A percentile compares a stretch with the other conserved stretches of the same genome.
These are phyloP conservation scores for Paraconiothyrium brasiliense DNA, from an alignment of 2,329 filamentous ascomycete species.

Conservation along the genomic window DNA sequence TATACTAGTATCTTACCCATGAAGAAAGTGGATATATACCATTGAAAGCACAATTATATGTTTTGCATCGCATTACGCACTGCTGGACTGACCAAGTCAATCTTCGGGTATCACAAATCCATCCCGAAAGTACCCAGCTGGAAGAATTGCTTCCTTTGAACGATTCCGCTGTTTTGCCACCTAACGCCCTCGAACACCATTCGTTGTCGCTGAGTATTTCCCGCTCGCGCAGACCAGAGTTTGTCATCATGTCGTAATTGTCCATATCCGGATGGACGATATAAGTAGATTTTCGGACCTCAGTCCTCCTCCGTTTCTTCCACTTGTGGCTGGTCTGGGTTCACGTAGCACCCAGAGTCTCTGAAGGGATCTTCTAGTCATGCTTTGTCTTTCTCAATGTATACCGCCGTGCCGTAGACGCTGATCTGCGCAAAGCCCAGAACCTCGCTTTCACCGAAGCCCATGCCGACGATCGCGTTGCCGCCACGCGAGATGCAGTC, in stretches of 20 bases:
- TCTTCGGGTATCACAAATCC: conserved; percentile 22
- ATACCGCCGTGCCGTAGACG: conserved; percentile 44
- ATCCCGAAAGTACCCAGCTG: conserved; percentile 22
- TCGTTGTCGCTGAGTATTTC: conserved; percentile 12
- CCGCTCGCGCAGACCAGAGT: conserved; percentile 13
- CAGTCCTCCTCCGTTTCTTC: neutral
- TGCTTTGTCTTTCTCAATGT: conserved; percentile 36
- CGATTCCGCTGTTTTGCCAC: conserved; percentile 20
- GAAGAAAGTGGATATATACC: neutral
- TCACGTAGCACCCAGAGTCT: conserved; percentile 10
- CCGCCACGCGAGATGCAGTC: conserved; percentile 44
- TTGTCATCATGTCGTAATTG: conserved; percentile 4
- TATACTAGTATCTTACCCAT: neutral
- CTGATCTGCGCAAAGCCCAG: conserved; percentile 46
- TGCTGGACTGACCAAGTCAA: conserved; percentile 15
- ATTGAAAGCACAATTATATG: conserved; percentile 8
- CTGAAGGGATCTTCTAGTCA: conserved; percentile 20
- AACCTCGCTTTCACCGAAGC: conserved; percentile 44
- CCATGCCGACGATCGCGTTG: conserved; percentile 44
- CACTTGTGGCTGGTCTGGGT: neutral
- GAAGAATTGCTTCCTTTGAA: conserved; percentile 26
- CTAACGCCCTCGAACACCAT: conserved; percentile 5
- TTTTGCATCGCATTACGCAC: conserved; percentile 23
- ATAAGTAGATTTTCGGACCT: neutral
- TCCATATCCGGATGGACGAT: conserved; percentile 16